Percentiles rank a stretch among this genome's conserved stretches.
phyloP scores from a whole-genome alignment of 2,329 filamentous ascomycete genomes.

The Xylariomycetidae sp. region DNA sequence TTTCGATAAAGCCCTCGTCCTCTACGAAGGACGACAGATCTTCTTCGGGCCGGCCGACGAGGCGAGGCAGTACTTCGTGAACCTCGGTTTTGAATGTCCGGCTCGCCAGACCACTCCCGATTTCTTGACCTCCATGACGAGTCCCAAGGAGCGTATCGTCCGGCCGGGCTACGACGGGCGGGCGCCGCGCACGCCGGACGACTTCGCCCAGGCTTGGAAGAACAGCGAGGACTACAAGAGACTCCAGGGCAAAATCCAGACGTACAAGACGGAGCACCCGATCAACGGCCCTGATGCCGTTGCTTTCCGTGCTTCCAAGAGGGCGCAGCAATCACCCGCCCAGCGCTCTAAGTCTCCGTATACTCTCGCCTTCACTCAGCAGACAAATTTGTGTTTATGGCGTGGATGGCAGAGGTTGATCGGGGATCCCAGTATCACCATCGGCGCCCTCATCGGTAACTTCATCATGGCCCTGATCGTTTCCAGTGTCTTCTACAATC shows the following conservation, averaged over 20 bases:
- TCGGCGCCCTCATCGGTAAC: slow-evolving; percentile 68
- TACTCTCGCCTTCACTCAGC: slow-evolving; percentile 72
- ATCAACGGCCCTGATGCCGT: slow-evolving; percentile 52
- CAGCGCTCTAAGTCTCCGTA: slow-evolving; percentile 71
- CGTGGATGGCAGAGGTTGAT: slow-evolving; percentile 73
- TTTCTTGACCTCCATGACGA: slow-evolving; percentile 68
- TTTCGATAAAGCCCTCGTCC: slow-evolving; percentile 55
- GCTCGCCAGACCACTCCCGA: slow-evolving; percentile 65
- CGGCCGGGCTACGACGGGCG: slow-evolving; percentile 52
- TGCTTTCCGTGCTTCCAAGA: slow-evolving; percentile 50
- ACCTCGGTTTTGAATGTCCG: slow-evolving; percentile 64
- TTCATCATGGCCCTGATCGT: slow-evolving; percentile 73
- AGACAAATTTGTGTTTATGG: slow-evolving; percentile 73
- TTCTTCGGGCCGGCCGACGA: slow-evolving; percentile 57
- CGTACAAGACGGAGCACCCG: slow-evolving; percentile 49
- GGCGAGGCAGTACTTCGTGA: slow-evolving; percentile 61
- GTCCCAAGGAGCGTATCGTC: slow-evolving; percentile 50
- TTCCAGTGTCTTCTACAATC: slow-evolving; percentile 75
- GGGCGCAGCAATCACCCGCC: slow-evolving; percentile 50
- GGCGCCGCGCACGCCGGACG: slow-evolving; percentile 56
- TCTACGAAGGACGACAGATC: slow-evolving; percentile 59
- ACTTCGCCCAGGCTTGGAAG: slow-evolving; percentile 57
- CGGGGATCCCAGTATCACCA: slow-evolving; percentile 71
- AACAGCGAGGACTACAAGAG: slow-evolving; percentile 46
- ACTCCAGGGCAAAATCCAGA: slow-evolving; percentile 50